phyloP scores from a whole-genome alignment of 176 grass and related monocot genomes.

The Miscanthus lutarioriparius region DNA sequence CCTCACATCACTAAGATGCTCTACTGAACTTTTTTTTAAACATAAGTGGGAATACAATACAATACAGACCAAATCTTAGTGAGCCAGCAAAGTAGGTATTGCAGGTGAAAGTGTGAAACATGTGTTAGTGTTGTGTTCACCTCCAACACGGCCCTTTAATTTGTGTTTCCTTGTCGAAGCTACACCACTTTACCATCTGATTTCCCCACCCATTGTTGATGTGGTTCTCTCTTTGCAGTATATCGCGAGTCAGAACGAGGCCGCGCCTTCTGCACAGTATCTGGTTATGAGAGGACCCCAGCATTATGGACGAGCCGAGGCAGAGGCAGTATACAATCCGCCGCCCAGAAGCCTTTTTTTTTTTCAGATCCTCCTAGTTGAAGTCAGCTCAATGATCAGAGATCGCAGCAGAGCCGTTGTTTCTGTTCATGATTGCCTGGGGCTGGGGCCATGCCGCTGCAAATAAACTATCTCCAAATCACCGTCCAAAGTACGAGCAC shows the following conservation, averaged over 20 bases:
- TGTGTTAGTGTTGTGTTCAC: neutral
- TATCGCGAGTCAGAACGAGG: neutral
- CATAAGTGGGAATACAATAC: neutral
- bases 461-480: conserved; percentile 24
- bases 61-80: neutral
- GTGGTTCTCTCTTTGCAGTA: neutral
- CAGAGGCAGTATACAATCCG: neutral
- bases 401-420: conserved; percentile 1
- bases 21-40: neutral
- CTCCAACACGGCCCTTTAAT: neutral
- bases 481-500: conserved; percentile 37
- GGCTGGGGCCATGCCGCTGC: neutral
- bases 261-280: neutral
- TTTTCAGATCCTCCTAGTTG: neutral
- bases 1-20: neutral
- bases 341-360: conserved; percentile 20
- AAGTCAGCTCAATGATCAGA: conserved; percentile 34
- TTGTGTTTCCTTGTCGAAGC: neutral
- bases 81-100: neutral
- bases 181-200: neutral
- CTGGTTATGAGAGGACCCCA: neutral
- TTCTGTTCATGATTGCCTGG: conserved; percentile 6
- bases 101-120: neutral
- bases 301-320: neutral
- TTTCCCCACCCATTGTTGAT: neutral